A percentile compares a stretch with the other conserved stretches of the same genome.
Conservation (phyloP, 1,284 basidiomycete species). For the Puccinia horiana region DNA sequence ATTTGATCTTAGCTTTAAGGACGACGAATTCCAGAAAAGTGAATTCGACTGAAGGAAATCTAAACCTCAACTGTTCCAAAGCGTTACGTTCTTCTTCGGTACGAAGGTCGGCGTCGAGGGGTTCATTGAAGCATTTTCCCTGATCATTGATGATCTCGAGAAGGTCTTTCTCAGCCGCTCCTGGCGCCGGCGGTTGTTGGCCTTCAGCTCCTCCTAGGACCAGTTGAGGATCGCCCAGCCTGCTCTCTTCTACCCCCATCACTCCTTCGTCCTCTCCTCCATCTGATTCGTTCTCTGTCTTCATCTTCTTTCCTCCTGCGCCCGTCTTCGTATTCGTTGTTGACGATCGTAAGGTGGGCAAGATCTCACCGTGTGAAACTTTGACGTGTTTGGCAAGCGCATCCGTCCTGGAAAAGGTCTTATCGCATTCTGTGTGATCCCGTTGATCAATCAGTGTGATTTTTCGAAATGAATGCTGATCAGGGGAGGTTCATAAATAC, state of each 20-base stretch:
- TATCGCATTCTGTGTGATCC: conserved; percentile 74
- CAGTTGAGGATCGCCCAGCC: not conserved
- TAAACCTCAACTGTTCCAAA: conserved; percentile 21
- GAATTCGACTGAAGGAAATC: conserved; percentile 15
- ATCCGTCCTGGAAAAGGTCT: conserved; percentile 86
- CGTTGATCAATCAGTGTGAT: not conserved
- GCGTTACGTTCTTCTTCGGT: conserved; percentile 25
- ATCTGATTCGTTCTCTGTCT: conserved; percentile 31
- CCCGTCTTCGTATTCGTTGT: not conserved
- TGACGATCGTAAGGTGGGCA: conserved; percentile 5
- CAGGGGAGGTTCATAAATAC: conserved; percentile 61
- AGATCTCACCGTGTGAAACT: conserved; percentile 68
- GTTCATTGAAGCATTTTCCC: conserved; percentile 18
- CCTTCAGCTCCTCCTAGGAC: not conserved
- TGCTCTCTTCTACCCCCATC: not conserved
- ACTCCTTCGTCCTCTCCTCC: not conserved
- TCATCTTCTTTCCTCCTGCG: not conserved
- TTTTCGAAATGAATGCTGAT: not conserved
- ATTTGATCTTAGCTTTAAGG: conserved; percentile 39
- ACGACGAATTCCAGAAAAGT: conserved; percentile 24
- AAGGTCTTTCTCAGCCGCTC: not conserved
- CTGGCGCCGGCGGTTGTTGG: not conserved
- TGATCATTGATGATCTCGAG: not conserved
- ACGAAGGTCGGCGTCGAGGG: not conserved
- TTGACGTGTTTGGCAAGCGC: conserved; percentile 88